Evolutionary conservation across 441 rosid species (phyloP), one percentile per base, ranked within the genome.

Genomic region (Gossypium trilobum): DNA sequence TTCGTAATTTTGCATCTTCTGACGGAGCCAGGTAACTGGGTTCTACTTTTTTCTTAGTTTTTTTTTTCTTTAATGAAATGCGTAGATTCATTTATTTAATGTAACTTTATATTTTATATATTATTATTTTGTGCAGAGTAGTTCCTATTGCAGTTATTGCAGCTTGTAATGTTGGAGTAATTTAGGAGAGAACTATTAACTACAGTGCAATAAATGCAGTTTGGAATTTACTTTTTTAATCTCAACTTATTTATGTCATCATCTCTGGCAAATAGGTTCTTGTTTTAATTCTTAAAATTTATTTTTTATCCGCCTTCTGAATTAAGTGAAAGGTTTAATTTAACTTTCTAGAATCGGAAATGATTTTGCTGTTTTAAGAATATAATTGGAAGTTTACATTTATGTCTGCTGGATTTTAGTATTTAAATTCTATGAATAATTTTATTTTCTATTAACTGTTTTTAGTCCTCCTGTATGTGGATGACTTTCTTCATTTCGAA

Each of bases 231-330:
- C 23, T 14, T 25, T 58, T 25, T 42, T 36, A 9, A 0, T 36
- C 3, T 17, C 16, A 9, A 52, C 61, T 69, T 51, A 29, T 51
- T 17, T 25, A 33, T 55, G 44, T 27, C n/a, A 22, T 44, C 65
- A 59, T 23, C 44, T 71, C 36, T 20, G 39, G 74, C 25, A 58
- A 71, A 36, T 9, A 23, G 55, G 3, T 19, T 7, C 10, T 36
- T 6, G 42, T 36, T 36, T 36, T 36, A 3, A 11, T 10, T 44
- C 16, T 54, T 3, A 6, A 17, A 44, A 71, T 17, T 56, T 58
- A 6, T 8, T 13, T 71, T 9, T 63, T 23, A 39, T 59, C 59
- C 67, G 50, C 57, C 68, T 82, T 79, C 71, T 78, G 39, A 44
- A 55, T 73, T 54, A 33, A 71, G 50, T 42, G 60, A 44, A 36